Evolutionary conservation across 139 green algal species (phyloP).

Genomic region (Nannochloris sp.): DNA sequence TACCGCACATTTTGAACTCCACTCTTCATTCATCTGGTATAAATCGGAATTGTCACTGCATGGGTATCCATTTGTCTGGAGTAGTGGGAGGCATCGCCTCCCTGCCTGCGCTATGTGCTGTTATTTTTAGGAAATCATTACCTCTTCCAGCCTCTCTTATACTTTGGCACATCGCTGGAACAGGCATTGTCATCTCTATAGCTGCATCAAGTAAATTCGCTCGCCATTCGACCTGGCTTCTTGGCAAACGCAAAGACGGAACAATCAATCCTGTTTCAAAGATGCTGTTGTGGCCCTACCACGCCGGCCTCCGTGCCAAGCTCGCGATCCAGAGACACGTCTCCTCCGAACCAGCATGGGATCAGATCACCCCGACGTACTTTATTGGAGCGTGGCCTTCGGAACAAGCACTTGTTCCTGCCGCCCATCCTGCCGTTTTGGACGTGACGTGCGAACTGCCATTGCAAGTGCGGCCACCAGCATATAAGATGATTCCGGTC

Average conservation of each 20-base stretch:
- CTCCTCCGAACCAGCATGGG: conserved; percentile 33
- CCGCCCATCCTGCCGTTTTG: conserved; percentile 36
- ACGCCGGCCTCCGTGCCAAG: conserved; percentile 45
- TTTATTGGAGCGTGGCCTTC: conserved; percentile 35
- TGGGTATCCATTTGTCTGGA: conserved; percentile 18
- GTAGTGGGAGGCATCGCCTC: conserved; percentile 11
- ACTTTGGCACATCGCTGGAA: conserved; percentile 20
- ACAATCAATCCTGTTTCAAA: conserved; percentile 24
- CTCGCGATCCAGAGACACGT: conserved; percentile 27
- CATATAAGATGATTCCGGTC: conserved; percentile 42
- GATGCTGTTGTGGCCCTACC: conserved; percentile 46
- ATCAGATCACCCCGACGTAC: conserved; percentile 21
- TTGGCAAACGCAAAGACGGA: conserved; percentile 44
- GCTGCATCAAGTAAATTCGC: conserved; percentile 30
- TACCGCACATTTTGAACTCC: too few species aligned
- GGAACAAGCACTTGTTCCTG: conserved; percentile 29
- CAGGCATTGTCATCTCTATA: conserved; percentile 29
- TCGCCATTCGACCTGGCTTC: conserved; percentile 25
- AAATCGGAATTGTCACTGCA: too few species aligned
- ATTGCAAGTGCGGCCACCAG: conserved; percentile 23
- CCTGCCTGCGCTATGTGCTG: conserved; percentile 1
- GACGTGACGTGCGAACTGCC: conserved; percentile 68
- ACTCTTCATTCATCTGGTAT: too few species aligned
- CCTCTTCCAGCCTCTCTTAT: conserved; percentile 21
- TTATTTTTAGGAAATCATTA: not conserved